phyloP scores from a whole-genome alignment of 495 filamentous ascomycete genomes.

The Penicillium roqueforti region DNA sequence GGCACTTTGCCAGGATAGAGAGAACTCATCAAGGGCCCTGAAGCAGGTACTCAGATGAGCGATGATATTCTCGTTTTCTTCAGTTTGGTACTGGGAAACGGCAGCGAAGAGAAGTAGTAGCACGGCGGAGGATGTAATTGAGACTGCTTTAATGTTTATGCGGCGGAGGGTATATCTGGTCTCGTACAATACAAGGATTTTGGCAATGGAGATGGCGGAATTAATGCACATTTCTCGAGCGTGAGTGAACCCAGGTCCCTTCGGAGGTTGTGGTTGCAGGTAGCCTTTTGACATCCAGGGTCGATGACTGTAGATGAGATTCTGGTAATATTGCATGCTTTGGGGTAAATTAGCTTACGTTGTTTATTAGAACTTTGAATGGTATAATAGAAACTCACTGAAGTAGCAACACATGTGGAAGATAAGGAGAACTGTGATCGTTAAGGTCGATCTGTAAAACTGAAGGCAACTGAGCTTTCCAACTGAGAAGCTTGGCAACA shows the following conservation, averaged over 20 bases:
- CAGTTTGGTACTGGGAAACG: neutral
- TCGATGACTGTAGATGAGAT: slow-evolving; percentile 24
- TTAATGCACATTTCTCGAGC: slow-evolving; percentile 27
- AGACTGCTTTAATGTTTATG: slow-evolving; percentile 23
- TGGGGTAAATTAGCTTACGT: neutral
- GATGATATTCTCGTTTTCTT: slow-evolving; percentile 1
- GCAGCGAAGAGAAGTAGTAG: slow-evolving; percentile 13
- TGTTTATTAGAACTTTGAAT: neutral
- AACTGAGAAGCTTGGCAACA: slow-evolving; percentile 17
- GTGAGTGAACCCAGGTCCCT: slow-evolving; percentile 19
- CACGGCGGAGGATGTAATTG: slow-evolving; percentile 25
- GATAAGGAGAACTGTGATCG: slow-evolving; percentile 10
- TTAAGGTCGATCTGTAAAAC: slow-evolving; percentile 21
- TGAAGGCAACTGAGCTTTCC: slow-evolving; percentile 25
- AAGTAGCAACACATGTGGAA: slow-evolving; percentile 32
- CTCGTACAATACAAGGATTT: slow-evolving; percentile 37
- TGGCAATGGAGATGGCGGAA: slow-evolving; percentile 23
- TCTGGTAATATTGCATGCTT: slow-evolving; percentile 31
- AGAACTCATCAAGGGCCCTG: slow-evolving; percentile 22
- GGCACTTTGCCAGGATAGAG: slow-evolving; percentile 16
- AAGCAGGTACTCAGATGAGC: slow-evolving; percentile 15
- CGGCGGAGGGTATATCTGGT: slow-evolving; percentile 31
- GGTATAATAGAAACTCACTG: slow-evolving; percentile 19
- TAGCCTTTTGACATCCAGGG: slow-evolving; percentile 26
- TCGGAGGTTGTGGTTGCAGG: slow-evolving; percentile 20